These are phyloP conservation scores for Coniochaeta pulveracea DNA, from an alignment of 2,329 filamentous ascomycete species.

Conservation along the genomic window DNA sequence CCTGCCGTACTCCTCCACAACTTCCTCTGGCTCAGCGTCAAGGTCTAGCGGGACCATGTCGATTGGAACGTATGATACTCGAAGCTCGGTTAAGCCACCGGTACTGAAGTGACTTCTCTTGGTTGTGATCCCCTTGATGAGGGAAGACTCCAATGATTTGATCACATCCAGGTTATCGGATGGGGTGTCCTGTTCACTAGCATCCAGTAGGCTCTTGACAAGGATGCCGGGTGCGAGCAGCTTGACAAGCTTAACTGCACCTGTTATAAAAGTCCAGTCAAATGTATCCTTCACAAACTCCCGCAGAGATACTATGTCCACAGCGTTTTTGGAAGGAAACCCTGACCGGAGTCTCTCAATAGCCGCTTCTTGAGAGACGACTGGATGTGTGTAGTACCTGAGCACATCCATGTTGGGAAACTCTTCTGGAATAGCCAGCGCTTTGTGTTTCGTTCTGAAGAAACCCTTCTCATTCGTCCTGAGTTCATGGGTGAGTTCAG, in stretches of 20 bases:
- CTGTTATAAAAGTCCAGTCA: conserved; percentile 70
- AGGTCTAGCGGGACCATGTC: conserved; percentile 71
- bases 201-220: conserved; percentile 39
- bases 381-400: conserved; percentile 78
- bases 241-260: conserved; percentile 75
- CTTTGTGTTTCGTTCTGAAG: conserved; percentile 67
- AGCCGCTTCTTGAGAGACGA: conserved; percentile 54
- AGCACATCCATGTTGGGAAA: conserved; percentile 76
- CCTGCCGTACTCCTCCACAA: conserved; percentile 32
- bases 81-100: conserved; percentile 65
- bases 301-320: conserved; percentile 58
- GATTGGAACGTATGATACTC: conserved; percentile 65
- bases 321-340: conserved; percentile 48
- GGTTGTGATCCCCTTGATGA: conserved; percentile 57
- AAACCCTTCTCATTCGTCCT: conserved; percentile 71
- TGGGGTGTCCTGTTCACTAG: conserved; percentile 9
- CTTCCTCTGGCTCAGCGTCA: conserved; percentile 56
- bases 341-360: conserved; percentile 40
- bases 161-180: conserved; percentile 19
- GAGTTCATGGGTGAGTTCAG: conserved; percentile 62
- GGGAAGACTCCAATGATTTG: conserved; percentile 32
- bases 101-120: conserved; percentile 61
- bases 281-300: conserved; percentile 70
- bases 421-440: conserved; percentile 61
- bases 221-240: conserved; percentile 70